A percentile compares a stretch with the other conserved stretches of the same genome.
Evolutionary conservation across 2,329 filamentous ascomycete genomes (phyloP).

Genomic region (Colletotrichum limetticola): DNA sequence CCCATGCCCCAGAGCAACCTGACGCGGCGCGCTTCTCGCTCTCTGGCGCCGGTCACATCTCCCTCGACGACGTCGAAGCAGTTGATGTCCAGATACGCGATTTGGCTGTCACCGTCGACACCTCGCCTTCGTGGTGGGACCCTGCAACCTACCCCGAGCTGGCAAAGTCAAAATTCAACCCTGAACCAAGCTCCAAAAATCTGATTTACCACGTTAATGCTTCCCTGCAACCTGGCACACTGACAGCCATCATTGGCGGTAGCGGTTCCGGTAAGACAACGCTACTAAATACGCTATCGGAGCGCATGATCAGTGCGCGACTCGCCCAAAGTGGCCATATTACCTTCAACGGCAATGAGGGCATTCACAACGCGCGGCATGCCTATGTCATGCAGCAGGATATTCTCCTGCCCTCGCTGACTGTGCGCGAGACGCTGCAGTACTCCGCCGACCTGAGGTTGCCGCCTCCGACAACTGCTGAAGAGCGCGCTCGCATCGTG

Average conservation of each 20-base stretch:
- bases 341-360: slow-evolving; percentile 69
- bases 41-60: slow-evolving; percentile 50
- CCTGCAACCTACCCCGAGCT: slow-evolving; percentile 57
- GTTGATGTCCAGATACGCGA: slow-evolving; percentile 65
- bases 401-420: slow-evolving; percentile 77
- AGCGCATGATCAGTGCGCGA: slow-evolving; percentile 69
- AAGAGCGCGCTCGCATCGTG: slow-evolving; percentile 71
- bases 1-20: slow-evolving; percentile 29
- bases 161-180: slow-evolving; percentile 50
- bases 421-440: slow-evolving; percentile 78
- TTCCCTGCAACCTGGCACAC: slow-evolving; percentile 70
- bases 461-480: slow-evolving; percentile 67
- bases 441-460: slow-evolving; percentile 80
- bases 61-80: slow-evolving; percentile 64
- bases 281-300: slow-evolving; percentile 76
- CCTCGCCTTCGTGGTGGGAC: slow-evolving; percentile 64
- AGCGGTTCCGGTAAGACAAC: slow-evolving; percentile 81
- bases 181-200: slow-evolving; percentile 53
- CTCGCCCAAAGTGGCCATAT: slow-evolving; percentile 63
- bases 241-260: slow-evolving; percentile 81
- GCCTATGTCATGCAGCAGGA: slow-evolving; percentile 84
- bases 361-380: slow-evolving; percentile 66
- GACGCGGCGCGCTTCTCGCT: slow-evolving; percentile 41
- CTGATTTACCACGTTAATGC: slow-evolving; percentile 74
- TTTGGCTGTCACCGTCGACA: slow-evolving; percentile 67